Base-by-base conservation (phyloP, 2,329 filamentous ascomycete species). In the Colletotrichum horii region DNA sequence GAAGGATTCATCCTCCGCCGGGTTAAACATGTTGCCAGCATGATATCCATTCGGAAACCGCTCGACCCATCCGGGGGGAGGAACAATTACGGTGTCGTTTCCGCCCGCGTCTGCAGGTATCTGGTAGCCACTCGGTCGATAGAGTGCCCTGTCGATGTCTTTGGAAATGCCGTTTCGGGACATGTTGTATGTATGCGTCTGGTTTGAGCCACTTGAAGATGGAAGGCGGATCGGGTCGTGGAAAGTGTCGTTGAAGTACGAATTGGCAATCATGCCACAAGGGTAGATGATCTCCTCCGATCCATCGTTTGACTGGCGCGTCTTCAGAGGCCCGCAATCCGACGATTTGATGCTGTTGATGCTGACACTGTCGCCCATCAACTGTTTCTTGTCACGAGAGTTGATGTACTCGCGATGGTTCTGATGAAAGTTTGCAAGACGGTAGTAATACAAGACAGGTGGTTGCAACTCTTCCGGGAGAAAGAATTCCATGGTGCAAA, bases 231-330 rank as follows among this genome's bases (percentile, higher is more conserved):
- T 24, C 15, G 69, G 69, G 9, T 66, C 28, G 9, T 22, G 14
- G 19, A 71, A 71, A 8, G 69, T 71, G 19, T 71, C 69, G 69
- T 71, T 71, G 43, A 71, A 71, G 14, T 66, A 66, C 6, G 60
- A 58, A 26, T 71, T 71, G 30, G 69, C 43, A 16, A 71, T 71
- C 48, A 66, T 52, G 3, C 69, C 69, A 12, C 69, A 71, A 12
- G 69, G 68, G 38, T 15, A 70, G 12, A 70, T 64, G 38, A 70
- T 60, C 14, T 34, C 30, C 16, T 65, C 61, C 8, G 24, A 32
- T 2, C 64, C 64, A 14, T 36, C n/a, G 3, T 15, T 28, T 15
- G 14, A 11, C 8, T 67, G 30, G 2, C 34, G 58, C 22, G 32
- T 28, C 26, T 16, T 55, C 6, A 58, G 69, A 2, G 60, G 69